Base-by-base conservation (phyloP, 345 rosid genomes). In the Arabis hirsuta region DNA sequence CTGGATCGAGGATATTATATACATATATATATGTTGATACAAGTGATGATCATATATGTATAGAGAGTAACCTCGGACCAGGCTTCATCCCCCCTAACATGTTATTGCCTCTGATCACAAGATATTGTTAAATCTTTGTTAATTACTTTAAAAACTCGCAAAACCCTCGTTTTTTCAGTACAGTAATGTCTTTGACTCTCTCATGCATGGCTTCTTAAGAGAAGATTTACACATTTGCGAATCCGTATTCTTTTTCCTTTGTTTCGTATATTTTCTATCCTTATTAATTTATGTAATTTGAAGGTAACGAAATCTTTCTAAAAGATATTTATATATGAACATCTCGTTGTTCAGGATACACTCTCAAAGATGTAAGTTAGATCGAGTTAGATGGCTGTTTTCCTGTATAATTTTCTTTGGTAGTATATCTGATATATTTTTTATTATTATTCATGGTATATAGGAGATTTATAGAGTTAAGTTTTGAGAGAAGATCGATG, bases 51-150 rank as follows among this genome's bases (percentile, higher is more conserved):
- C 11, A 47, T 13, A 47, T 54, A 56, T 65, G 14, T 43, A 19
- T 71, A 38, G 9, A 58, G 52, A 63, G 55, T 71, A 62, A 71
- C 81, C 82, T 85, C 88, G 91, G 95, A 88, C 95, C 91, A 88
- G 95, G 95, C 95, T 88, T 88, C 95, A 88, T 88, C 88, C 91
- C 95, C 91, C 91, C 77, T 3, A 77, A 77, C 68, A 71, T 67
- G 67, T 77, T 53, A 77, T 60, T 53, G 77, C 81, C 41, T 72
- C 58, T 59, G 34, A 65, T 52, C 65, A 42, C 34, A 3, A 48
- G 4, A 10, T 65, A 34, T 6, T 36, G 42, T 13, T n/a, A 61
- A 39, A 16, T 68, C 13, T 13, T 41, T 22, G 43, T 48, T 64
- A 42, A 14, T 22, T 46, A 41, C 22, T 50, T 8, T 14, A 54